Evolutionary conservation across 331 rosid genomes (phyloP).

Genomic region (Quercus phellos): DNA sequence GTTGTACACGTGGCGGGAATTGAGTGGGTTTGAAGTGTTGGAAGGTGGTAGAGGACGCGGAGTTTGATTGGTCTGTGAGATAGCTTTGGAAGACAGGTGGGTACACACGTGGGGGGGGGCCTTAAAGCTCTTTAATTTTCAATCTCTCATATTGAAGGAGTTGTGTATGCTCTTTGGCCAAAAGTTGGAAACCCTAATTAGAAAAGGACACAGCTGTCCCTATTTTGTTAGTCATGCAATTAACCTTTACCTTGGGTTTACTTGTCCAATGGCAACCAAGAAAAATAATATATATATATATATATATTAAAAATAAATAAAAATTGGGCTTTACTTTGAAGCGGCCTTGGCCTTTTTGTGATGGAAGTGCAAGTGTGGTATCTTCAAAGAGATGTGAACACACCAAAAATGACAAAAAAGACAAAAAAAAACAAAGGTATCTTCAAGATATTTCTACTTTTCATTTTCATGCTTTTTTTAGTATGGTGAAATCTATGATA

Average conservation of each 20-base stretch:
- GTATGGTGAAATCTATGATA: too few relatives aligned
- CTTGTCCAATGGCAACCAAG: too few relatives aligned
- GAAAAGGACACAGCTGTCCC: conserved; percentile 51
- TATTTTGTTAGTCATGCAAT: conserved; percentile 22
- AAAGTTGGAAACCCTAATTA: conserved; percentile 58
- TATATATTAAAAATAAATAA: too few relatives aligned
- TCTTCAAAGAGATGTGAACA: too few relatives aligned
- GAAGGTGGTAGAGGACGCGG: too few relatives aligned
- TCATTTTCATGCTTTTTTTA: too few relatives aligned
- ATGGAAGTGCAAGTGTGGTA: neutral
- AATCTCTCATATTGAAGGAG: conserved; percentile 9
- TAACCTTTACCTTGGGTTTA: conserved; percentile 8
- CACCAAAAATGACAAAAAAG: too few relatives aligned
- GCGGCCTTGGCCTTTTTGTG: neutral
- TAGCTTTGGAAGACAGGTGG: too few relatives aligned
- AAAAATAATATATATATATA: too few relatives aligned
- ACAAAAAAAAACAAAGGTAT: too few relatives aligned
- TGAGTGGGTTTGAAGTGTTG: neutral
- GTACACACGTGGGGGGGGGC: neutral
- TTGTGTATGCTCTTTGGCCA: conserved; percentile 24
- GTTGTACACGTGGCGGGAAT: conserved; percentile 7
- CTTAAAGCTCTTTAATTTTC: neutral
- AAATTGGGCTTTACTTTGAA: too few relatives aligned
- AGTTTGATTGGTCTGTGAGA: conserved; percentile 19
- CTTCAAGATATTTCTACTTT: too few relatives aligned